Evolutionary conservation across 106 monocot species (phyloP).

Genomic region (Allium fistulosum): DNA sequence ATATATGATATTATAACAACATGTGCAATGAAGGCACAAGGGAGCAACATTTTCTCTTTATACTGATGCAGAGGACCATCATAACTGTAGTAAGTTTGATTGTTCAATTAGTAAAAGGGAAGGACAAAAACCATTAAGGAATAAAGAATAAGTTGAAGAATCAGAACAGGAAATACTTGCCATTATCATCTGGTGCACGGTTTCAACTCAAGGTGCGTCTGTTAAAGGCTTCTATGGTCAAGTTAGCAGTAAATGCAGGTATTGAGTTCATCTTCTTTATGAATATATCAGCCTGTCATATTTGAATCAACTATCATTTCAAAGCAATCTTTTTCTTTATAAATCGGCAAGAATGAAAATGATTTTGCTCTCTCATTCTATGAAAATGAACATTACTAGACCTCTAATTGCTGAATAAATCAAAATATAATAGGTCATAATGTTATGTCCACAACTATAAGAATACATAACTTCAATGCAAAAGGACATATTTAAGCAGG

Average conservation of each 20-base stretch:
- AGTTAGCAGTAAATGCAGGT: slow-evolving; percentile 91
- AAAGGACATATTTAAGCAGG: background rate
- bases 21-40: too few relatives aligned
- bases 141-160: too few relatives aligned
- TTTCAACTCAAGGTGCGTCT: slow-evolving; percentile 70
- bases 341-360: too few relatives aligned
- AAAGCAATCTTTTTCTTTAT: too few relatives aligned
- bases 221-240: slow-evolving; percentile 96
- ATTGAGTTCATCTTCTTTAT: slow-evolving; percentile 90
- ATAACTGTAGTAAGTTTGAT: too few relatives aligned
- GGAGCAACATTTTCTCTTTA: too few relatives aligned
- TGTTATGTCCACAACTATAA: background rate
- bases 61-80: too few relatives aligned
- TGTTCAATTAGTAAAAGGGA: too few relatives aligned
- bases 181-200: background rate
- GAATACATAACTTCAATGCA: background rate
- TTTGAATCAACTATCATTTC: background rate
- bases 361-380: too few relatives aligned
- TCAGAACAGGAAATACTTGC: background rate
- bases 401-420: too few relatives aligned
- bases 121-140: too few relatives aligned
- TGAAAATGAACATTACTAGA: background rate
- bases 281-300: slow-evolving; percentile 79
- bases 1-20: too few relatives aligned
- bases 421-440: background rate